Evolutionary conservation across 2,329 filamentous ascomycete genomes (phyloP), one percentile per base, ranked within the genome.

Genomic region (Arthrinium phaeospermum): DNA sequence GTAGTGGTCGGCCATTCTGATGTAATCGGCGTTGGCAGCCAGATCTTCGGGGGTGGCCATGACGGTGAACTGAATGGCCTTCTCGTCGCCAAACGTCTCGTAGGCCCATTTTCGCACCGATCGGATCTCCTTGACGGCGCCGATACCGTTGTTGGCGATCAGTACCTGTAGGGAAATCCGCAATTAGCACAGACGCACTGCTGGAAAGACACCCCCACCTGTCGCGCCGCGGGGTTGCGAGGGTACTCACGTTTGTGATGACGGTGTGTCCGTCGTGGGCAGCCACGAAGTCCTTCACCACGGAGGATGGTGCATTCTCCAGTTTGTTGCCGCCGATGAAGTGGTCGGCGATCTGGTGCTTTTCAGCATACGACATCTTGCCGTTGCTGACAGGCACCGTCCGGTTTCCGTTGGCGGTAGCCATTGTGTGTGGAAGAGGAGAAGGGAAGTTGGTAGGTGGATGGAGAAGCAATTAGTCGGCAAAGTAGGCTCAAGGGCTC

Each of bases 71-170:
- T 98, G 95, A 81, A 99, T 98, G 79, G 96, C 96, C 81, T 93
- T 91, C 88, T 99, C 96, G 85, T 99, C 95, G 86, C 96, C 96
- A 82, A 99, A 99, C 10, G 94, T 97, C 86, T 99, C 96, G 91
- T 99, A 99, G 74, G 96, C 96, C 96, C 96, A 99, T 95, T 98
- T 99, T 84, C 96, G 93, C 81, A 99, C 96, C 73, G 96, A 98
- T 84, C 96, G 92, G 82, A 99, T 99, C 86, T 99, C 96, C 86
- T 99, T 99, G 84, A 99, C 96, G 81, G 96, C 96, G 70, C 96
- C 96, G 84, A 99, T 99, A 89, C 96, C 96, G 87, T 99, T 99
- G 89, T 99, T 99, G 83, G 96, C 96, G 85, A 99, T 99, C 76
- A 99, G 90, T 71, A 98, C 95, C 96, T 98, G 80, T 27, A 41